phyloP scores from a whole-genome alignment of 768 basidiomycete species.

The Amanita polypyramis region DNA sequence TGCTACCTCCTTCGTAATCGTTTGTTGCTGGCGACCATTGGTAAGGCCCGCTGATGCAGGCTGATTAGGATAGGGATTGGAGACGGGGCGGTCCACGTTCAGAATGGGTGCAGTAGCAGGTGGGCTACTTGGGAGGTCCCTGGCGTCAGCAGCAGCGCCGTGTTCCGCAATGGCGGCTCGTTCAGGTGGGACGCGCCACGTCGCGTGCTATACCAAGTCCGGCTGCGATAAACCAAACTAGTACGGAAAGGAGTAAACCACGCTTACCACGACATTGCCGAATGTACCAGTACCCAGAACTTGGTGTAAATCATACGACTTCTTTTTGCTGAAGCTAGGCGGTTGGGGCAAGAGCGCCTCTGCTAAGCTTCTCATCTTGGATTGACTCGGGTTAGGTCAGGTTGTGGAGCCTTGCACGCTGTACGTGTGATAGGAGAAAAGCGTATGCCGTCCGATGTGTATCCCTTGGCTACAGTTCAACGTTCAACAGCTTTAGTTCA shows the following conservation, averaged over 20 bases:
- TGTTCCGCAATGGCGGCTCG: slow-evolving; percentile 44
- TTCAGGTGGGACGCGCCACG: slow-evolving; percentile 66
- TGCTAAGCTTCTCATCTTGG: slow-evolving; percentile 29
- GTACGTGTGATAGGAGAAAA: no score
- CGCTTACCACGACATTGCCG: slow-evolving; percentile 74
- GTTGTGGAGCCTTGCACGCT: no score
- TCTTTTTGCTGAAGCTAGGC: slow-evolving; percentile 80
- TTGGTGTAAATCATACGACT: slow-evolving; percentile 61
- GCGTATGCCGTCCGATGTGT: no score
- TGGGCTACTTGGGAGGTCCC: slow-evolving; percentile 7
- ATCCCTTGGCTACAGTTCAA: no score
- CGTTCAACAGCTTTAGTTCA: no score
- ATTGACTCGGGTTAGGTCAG: no score
- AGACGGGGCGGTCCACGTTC: slow-evolving; percentile 7
- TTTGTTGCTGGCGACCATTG: slow-evolving; percentile 12
- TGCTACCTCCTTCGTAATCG: slow-evolving; percentile 61
- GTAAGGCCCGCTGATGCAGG: slow-evolving; percentile 8
- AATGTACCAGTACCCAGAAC: slow-evolving; percentile 79
- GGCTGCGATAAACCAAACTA: neutral
- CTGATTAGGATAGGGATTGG: slow-evolving; percentile 10
- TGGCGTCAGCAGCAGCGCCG: slow-evolving; percentile 39
- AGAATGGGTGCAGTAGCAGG: neutral
- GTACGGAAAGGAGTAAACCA: slow-evolving; percentile 2
- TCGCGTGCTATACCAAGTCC: slow-evolving; percentile 40
- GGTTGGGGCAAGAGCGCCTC: slow-evolving; percentile 74